Base-by-base conservation (phyloP, 768 basidiomycete genomes). In the Russula sp. region DNA sequence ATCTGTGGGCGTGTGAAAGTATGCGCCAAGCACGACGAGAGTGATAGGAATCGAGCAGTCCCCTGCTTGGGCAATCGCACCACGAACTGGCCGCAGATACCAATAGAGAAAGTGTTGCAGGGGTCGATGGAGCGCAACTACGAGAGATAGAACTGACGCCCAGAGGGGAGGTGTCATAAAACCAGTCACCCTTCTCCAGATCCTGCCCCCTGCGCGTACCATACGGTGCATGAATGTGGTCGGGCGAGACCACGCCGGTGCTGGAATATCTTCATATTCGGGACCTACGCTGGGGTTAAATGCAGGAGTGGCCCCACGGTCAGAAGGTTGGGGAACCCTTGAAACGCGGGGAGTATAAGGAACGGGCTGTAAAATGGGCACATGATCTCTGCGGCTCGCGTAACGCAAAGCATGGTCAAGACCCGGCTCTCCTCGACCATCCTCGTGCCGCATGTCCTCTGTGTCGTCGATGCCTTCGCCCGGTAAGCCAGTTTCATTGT, bases 141-240 rank as follows among this genome's bases (percentile, higher is more conserved):
- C 57, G 46, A 95, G 74, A 7, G 89, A 91, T 1, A 80, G 70
- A 16, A 90, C 70, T 1, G 92, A 86, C 0, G 90, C 88, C 79
- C 90, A 87, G 39, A 94, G 81, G 0, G 94, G 93, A 0, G 86
- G 88, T 0, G 93, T 95, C 87, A 96, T 91, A 73, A 93, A 92
- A 22, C 80, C 79, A 69, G 81, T 81, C 67, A 86, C 73, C 7
- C 74, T 72, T 10, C 70, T 69, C 73, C 77, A 77, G 22, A 64
- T 22, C 11, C 70, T 69, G 13, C 64, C 59, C 7, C 76, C 36
- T 14, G 69, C 67, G 14, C 70, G 68, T 47, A 68, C 63, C 6
- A 67, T 13, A 20, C 71, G 71, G n/a, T 70, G 68, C 50, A 70
- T 20, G 59, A 68, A 61, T 9, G 73, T 70, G 70, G 67, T 66